Evolutionary conservation across 2,329 filamentous ascomycete genomes (phyloP), one percentile per base, ranked within the genome.

Genomic region (Thielaviopsis euricoi): DNA sequence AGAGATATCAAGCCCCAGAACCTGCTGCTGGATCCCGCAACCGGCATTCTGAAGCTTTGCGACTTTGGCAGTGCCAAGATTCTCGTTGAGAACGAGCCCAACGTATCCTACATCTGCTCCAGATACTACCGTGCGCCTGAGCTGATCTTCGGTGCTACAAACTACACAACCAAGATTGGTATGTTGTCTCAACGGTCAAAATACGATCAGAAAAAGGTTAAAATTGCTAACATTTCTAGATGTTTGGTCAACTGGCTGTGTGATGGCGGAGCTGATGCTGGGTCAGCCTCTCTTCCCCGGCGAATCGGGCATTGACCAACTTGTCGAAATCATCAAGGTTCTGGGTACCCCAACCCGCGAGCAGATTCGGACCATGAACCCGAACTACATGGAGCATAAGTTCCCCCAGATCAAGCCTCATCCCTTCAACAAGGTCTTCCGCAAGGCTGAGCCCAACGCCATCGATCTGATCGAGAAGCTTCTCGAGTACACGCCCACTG

Each of bases 321-420:
- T 98, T 53, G 93, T 98, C 52, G 93, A 98, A 73, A 98, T 98
- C 70, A 98, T 98, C 79, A 98, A 98, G 75, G 91, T 98, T 56
- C 76, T 98, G 61, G 93, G 93, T 61, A 98, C 93, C 19, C 93
- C 93, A 19, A 97, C 93, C 40, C 82, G 93, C 63, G 93, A 98
- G 71, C 93, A 98, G 73, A 98, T 98, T 67, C 87, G 93, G 65
- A 98, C 93, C 64, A 98, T 98, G 93, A 98, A 98, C 73, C 93
- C 93, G 60, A 98, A 98, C 73, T 98, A 98, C 74, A 98, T 98
- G 93, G 93, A 98, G 75, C 93, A 98, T 76, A 97, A 97, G 76
- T 98, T 98, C 73, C 93, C 93, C 53, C 93, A 98, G 73, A 98
- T 98, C 76, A 98, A 98, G 77, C 93, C 93, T 60, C 93, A 98